Evolutionary conservation across 148 eudicot genomes (phyloP), one percentile per base, ranked within the genome.

Genomic region (Vaccinium darrowii): DNA sequence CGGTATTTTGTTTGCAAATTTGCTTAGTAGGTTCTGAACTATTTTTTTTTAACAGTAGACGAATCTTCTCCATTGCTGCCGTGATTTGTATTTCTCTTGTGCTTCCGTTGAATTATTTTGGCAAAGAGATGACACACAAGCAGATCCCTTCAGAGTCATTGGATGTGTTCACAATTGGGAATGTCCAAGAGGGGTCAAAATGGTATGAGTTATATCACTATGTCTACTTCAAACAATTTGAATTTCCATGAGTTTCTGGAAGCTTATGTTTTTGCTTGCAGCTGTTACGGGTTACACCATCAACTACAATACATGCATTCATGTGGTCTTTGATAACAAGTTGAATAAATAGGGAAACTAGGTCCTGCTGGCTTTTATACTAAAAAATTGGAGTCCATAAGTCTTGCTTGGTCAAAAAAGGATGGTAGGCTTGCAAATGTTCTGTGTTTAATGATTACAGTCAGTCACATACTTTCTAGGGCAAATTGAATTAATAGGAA

Each of bases 41-140:
- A 47, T 96, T 82, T 88, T 43, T 82, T 7, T 39, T 88, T 52
- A 89, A 91, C 98, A 97, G 99, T 86, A 88, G 95, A 63, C 89
- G 96, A 79, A 88, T 97, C 69, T 95, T 95, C 91, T 89, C 94
- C 58, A 89, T 97, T 89, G 93, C 98, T 67, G 90, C 95, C 52
- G 83, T 92, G 67, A 81, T 97, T 54, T 95, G 98, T 91, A 82
- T 90, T 78, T 85, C 87, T 80, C 90, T 97, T 85, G 95, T 95
- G 85, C 98, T 97, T 85, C 99, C 99, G 23, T 65, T 97, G 84
- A 95, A 97, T 88, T 97, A 97, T 84, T 92, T 83, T 88, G 98
- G 98, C 74, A 85, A 91, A 85, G 90, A 89, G 81, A 87, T 90
- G 90, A 65, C 83, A 84, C 94, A 89, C 82, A 86, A 86, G 75